phyloP scores from a whole-genome alignment of 306 rosid genomes.

The Lathyrus tuberosus region DNA sequence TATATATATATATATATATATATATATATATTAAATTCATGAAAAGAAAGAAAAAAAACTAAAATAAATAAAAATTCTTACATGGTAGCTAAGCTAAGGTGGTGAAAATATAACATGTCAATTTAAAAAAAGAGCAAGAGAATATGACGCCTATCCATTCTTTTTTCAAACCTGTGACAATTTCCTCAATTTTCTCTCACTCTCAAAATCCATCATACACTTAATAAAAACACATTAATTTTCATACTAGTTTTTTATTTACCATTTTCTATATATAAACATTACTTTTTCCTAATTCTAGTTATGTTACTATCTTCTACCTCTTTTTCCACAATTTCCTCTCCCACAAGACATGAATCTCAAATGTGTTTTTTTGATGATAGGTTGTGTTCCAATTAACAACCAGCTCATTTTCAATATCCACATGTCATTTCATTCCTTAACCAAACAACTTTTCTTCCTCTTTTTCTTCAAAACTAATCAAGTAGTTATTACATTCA shows the following conservation, averaged over 20 bases:
- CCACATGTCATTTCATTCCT: constrained; percentile 48
- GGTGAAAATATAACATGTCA: constrained; percentile 28
- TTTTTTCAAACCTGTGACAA: constrained; percentile 47
- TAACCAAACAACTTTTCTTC: constrained; percentile 33
- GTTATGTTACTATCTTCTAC: constrained; percentile 42
- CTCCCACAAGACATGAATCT: constrained; percentile 43
- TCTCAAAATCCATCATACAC: constrained; percentile 22
- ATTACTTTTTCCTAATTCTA: constrained; percentile 54
- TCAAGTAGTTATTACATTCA: constrained; percentile 10
- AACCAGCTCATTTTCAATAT: constrained; percentile 53
- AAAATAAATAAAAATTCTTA: neutral
- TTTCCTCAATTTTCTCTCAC: constrained; percentile 40
- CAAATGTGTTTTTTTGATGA: constrained; percentile 45
- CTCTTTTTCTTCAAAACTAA: constrained; percentile 33
- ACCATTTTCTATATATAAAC: constrained; percentile 39
- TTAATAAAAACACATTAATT: constrained; percentile 33
- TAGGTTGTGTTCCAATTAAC: constrained; percentile 51
- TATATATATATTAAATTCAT: too few relatives aligned
- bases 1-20: too few relatives aligned
- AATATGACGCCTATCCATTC: constrained; percentile 58
- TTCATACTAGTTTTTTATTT: constrained; percentile 27
- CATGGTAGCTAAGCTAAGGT: neutral
- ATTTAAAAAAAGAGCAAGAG: constrained; percentile 43
- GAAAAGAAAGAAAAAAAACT: too few relatives aligned
- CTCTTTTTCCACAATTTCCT: constrained; percentile 62